Conservation (phyloP, 2,329 filamentous ascomycete species). For the Colletotrichum sp. region DNA sequence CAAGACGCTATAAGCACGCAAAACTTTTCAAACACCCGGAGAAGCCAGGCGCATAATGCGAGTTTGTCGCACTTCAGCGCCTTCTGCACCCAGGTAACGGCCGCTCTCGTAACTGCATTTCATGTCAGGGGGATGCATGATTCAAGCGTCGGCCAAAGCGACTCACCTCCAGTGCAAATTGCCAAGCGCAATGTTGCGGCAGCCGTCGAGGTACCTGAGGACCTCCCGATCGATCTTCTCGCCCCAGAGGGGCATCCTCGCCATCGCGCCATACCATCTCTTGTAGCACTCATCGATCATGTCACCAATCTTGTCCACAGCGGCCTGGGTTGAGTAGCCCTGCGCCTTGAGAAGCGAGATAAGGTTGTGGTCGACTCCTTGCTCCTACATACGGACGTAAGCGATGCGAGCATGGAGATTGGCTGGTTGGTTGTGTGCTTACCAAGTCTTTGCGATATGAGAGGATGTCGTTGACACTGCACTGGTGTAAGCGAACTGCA, state of each 20-base stretch:
- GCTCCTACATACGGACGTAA: background rate
- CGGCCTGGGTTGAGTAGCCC: background rate
- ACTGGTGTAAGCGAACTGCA: background rate
- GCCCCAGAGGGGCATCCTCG: background rate
- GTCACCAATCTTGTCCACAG: background rate
- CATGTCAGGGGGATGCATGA: background rate
- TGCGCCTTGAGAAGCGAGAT: background rate
- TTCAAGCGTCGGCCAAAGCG: background rate
- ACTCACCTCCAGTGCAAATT: background rate
- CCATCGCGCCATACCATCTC: background rate
- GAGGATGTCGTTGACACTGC: background rate
- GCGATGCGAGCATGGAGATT: background rate
- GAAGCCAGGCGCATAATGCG: background rate
- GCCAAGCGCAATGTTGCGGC: background rate
- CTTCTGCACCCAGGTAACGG: background rate
- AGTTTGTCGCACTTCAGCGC: background rate
- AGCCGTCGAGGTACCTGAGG: background rate
- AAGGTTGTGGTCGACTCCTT: background rate
- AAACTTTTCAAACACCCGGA: background rate
- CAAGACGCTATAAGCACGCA: background rate
- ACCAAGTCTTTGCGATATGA: background rate
- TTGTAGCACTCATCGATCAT: background rate
- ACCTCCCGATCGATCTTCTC: background rate
- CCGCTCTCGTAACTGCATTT: background rate
- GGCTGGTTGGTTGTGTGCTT: background rate